Percentiles rank a stretch among this genome's conserved stretches.
phyloP scores from a whole-genome alignment of 116 monocot genomes.

The Dioscorea cayenensis region DNA sequence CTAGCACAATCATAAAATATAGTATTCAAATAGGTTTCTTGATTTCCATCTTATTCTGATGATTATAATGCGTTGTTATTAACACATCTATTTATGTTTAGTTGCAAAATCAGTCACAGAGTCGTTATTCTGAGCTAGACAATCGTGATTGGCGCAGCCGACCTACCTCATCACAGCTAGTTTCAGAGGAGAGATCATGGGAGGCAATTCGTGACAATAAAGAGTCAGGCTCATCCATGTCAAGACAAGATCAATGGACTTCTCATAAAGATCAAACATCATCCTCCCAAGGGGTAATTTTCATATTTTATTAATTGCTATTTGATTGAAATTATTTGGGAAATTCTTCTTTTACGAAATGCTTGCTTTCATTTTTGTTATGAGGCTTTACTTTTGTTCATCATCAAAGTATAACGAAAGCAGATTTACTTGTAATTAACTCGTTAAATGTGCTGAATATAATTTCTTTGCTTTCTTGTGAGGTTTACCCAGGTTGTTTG shows the following conservation, averaged over 20 bases:
- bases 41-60: not conserved
- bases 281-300: constrained; percentile 24
- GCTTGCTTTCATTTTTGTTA: no score
- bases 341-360: no score
- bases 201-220: constrained; percentile 29
- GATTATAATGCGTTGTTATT: not conserved
- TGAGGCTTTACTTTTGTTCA: no score
- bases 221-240: constrained; percentile 20
- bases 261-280: constrained; percentile 29
- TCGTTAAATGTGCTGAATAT: no score
- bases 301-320: no score
- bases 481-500: no score
- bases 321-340: no score
- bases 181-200: constrained; percentile 75
- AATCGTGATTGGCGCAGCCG: constrained; percentile 89
- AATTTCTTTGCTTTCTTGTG: no score
- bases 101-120: constrained; percentile 41
- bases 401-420: no score
- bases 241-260: constrained; percentile 11
- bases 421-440: no score
- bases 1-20: no score
- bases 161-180: constrained; percentile 19
- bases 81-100: constrained; percentile 1
- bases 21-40: no score
- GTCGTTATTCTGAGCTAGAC: constrained; percentile 71